Conservation (phyloP, 768 basidiomycete species). For the Hygrocybe coccinea region DNA sequence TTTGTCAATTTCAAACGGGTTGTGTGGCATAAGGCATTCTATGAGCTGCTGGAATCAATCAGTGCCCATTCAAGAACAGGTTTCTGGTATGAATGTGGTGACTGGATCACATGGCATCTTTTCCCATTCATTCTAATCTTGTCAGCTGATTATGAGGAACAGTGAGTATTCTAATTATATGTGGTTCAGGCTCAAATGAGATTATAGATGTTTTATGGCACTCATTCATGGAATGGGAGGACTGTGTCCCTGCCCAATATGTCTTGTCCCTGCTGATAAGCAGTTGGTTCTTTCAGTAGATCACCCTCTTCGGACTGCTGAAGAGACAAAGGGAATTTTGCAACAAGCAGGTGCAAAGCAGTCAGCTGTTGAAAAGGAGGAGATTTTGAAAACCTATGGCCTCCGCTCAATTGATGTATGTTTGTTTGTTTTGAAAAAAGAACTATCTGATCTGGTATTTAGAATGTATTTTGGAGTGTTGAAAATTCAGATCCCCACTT, state of each 20-base stretch:
- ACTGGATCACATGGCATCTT: slow-evolving; percentile 23
- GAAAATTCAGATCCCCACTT: slow-evolving; percentile 29
- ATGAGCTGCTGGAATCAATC: slow-evolving; percentile 26
- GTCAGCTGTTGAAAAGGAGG: slow-evolving; percentile 15
- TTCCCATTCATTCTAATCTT: slow-evolving; percentile 38
- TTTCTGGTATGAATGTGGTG: slow-evolving; percentile 20
- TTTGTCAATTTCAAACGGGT: slow-evolving; percentile 32
- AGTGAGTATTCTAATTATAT: slow-evolving; percentile 28
- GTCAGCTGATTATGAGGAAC: slow-evolving; percentile 43
- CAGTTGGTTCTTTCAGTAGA: slow-evolving; percentile 19
- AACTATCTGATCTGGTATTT: neutral
- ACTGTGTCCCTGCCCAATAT: slow-evolving; percentile 35
- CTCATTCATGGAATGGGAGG: slow-evolving; percentile 28
- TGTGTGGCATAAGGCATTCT: slow-evolving; percentile 38
- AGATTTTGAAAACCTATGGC: slow-evolving; percentile 17
- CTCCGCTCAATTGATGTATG: slow-evolving; percentile 22
- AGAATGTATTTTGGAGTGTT: slow-evolving; percentile 42
- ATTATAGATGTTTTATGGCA: slow-evolving; percentile 37
- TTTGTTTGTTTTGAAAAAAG: slow-evolving; percentile 7
- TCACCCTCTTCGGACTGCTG: slow-evolving; percentile 15
- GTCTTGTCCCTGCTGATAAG: slow-evolving; percentile 28
- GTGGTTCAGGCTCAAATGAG: slow-evolving; percentile 16
- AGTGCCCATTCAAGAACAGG: slow-evolving; percentile 18
- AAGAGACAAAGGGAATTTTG: slow-evolving; percentile 11
- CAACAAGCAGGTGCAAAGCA: slow-evolving; percentile 7